Conservation (phyloP, 805 yeast species). For the Zygosaccharomyces kombuchaensis region DNA sequence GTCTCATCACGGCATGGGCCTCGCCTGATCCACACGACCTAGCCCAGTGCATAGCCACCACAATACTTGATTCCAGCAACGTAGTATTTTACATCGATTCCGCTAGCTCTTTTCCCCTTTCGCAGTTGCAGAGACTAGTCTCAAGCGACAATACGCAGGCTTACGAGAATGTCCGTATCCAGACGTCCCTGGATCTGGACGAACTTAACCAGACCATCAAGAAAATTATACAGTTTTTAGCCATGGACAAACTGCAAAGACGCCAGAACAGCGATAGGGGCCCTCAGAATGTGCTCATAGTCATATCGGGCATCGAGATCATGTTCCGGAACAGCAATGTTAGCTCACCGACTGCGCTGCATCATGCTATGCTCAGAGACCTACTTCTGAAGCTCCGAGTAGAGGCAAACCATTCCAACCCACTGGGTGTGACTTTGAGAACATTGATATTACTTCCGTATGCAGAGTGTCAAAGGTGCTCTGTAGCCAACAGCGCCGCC, state of each 20-base stretch:
- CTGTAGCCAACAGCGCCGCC: neutral
- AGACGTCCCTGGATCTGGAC: slow-evolving; percentile 26
- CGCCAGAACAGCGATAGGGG: slow-evolving; percentile 2
- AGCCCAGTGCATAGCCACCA: slow-evolving; percentile 11
- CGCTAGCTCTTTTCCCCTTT: slow-evolving; percentile 30
- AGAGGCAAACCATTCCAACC: slow-evolving; percentile 15
- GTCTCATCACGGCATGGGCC: slow-evolving; percentile 15
- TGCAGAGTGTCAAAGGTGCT: slow-evolving; percentile 10
- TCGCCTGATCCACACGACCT: slow-evolving; percentile 11
- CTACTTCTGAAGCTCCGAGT: slow-evolving; percentile 21
- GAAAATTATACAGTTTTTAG: slow-evolving; percentile 14
- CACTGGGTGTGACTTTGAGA: slow-evolving; percentile 7
- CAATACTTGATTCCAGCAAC: slow-evolving; percentile 4
- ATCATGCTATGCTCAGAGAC: slow-evolving; percentile 25
- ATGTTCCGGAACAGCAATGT: slow-evolving; percentile 29
- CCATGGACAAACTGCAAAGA: slow-evolving; percentile 9
- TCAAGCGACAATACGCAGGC: slow-evolving; percentile 13
- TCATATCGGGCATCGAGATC: slow-evolving; percentile 27
- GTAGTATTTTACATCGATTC: slow-evolving; percentile 31
- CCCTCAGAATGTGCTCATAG: slow-evolving; percentile 9
- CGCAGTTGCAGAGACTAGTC: slow-evolving; percentile 21
- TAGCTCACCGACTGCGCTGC: slow-evolving; percentile 10
- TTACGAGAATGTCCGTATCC: slow-evolving; percentile 29
- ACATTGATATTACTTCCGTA: slow-evolving; percentile 15
- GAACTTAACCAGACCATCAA: slow-evolving; percentile 20